A percentile compares a stretch with the other conserved stretches of the same genome.
phyloP scores from a whole-genome alignment of 495 filamentous ascomycete species.

The Tuber melanosporum region DNA sequence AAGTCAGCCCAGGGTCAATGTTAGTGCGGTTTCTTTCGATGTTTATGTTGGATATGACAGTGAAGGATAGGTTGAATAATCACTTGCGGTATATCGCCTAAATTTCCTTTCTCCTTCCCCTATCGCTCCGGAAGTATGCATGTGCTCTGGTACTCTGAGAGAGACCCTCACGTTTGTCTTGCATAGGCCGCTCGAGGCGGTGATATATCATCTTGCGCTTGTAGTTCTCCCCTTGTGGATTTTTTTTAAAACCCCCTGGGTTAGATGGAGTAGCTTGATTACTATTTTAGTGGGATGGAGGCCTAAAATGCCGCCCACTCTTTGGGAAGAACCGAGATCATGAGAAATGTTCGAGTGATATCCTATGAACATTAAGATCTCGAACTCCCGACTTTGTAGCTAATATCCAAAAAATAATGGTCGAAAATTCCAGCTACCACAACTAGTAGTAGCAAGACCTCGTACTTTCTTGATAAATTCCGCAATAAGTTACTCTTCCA shows the following conservation, averaged over 20 bases:
- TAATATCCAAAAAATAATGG: not conserved
- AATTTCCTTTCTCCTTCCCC: not conserved
- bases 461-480: not conserved
- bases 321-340: not conserved
- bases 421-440: not conserved
- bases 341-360: not conserved
- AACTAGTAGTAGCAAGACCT: not conserved
- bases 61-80: not conserved
- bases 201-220: not conserved
- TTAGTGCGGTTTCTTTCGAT: not conserved
- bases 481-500: not conserved
- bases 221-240: not conserved
- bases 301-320: not conserved
- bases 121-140: not conserved
- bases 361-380: not conserved
- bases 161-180: not conserved
- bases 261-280: not conserved
- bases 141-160: not conserved
- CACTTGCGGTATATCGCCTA: not conserved
- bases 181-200: not conserved
- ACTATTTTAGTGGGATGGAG: not conserved
- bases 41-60: not conserved
- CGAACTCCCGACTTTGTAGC: not conserved
- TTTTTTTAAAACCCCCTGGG: not conserved
- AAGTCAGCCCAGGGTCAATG: not conserved